These are phyloP conservation scores for Leccinellum luteum DNA, from an alignment of 768 basidiomycete genomes.

Conservation along the genomic window DNA sequence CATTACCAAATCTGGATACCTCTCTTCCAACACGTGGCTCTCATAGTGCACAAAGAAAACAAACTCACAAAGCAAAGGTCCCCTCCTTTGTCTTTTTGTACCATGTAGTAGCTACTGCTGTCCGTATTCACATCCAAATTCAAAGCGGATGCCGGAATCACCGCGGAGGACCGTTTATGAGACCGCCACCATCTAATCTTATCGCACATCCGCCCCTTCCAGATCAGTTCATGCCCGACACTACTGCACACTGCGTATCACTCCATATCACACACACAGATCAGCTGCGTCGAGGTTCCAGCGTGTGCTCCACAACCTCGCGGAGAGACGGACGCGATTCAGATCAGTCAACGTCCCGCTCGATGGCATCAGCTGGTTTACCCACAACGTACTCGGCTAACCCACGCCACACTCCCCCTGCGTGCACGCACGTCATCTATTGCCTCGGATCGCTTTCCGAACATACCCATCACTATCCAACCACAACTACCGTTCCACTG, in stretches of 20 bases:
- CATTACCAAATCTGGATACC: constrained; percentile 19
- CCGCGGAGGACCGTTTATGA: constrained; percentile 3
- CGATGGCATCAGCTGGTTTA: constrained; percentile 9
- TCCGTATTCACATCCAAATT: background rate
- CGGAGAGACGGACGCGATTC: constrained; percentile 14
- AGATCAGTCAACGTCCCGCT: constrained; percentile 12
- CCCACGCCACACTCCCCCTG: constrained; percentile 19
- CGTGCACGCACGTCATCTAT: constrained; percentile 18
- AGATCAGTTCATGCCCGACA: constrained; percentile 16
- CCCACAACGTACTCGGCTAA: constrained; percentile 31
- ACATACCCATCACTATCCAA: background rate
- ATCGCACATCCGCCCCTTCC: constrained; percentile 17
- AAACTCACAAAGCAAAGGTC: background rate
- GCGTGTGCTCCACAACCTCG: constrained; percentile 30
- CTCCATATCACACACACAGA: constrained; percentile 20
- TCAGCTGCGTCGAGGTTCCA: constrained; percentile 27
- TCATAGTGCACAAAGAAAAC: background rate
- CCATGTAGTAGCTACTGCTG: background rate
- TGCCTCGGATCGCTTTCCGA: constrained; percentile 22
- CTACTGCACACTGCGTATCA: constrained; percentile 3
- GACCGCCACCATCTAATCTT: constrained; percentile 29
- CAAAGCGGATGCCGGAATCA: background rate
- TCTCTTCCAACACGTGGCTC: constrained; percentile 30
- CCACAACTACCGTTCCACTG: background rate
- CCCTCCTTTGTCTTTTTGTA: constrained; percentile 9